A percentile compares a stretch with the other conserved stretches of the same genome.
phyloP scores from a whole-genome alignment of 768 basidiomycete species.

The Naganishia friedmannii region DNA sequence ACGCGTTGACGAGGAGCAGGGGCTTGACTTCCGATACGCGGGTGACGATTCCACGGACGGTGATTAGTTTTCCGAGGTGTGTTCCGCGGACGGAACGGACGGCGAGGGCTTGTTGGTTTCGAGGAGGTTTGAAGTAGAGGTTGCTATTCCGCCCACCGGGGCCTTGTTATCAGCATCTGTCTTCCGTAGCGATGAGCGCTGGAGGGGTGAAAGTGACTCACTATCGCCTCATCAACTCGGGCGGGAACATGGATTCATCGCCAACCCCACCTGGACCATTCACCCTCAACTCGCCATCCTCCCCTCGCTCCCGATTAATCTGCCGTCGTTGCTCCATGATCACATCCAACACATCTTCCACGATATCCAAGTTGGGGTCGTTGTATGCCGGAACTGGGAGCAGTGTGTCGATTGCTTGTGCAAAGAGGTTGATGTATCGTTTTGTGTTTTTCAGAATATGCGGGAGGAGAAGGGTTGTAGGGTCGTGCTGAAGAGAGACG shows the following conservation, averaged over 20 bases:
- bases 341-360: conserved; percentile 85
- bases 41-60: conserved; percentile 94
- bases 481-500: background rate
- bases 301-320: conserved; percentile 54
- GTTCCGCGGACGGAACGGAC: conserved; percentile 84
- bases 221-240: conserved; percentile 91
- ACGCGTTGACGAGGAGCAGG: conserved; percentile 91
- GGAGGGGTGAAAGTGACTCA: conserved; percentile 58
- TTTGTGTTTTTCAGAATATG: conserved; percentile 80
- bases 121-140: conserved; percentile 84
- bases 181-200: too few relatives aligned
- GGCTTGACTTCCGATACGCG: conserved; percentile 99
- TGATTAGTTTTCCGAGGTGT: conserved; percentile 88
- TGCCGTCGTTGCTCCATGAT: conserved; percentile 82
- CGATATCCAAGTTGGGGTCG: conserved; percentile 72
- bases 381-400: conserved; percentile 86
- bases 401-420: conserved; percentile 82
- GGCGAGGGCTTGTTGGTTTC: conserved; percentile 59
- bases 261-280: conserved; percentile 56
- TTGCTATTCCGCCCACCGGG: conserved; percentile 84
- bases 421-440: conserved; percentile 84
- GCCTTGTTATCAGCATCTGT: too few relatives aligned
- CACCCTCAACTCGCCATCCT: conserved; percentile 32
- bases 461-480: conserved; percentile 57
- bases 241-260: conserved; percentile 74